A percentile compares a stretch with the other conserved stretches of the same genome.
These are phyloP conservation scores for Limnanthes douglasii DNA, from an alignment of 345 rosid species.

Conservation along the genomic window DNA sequence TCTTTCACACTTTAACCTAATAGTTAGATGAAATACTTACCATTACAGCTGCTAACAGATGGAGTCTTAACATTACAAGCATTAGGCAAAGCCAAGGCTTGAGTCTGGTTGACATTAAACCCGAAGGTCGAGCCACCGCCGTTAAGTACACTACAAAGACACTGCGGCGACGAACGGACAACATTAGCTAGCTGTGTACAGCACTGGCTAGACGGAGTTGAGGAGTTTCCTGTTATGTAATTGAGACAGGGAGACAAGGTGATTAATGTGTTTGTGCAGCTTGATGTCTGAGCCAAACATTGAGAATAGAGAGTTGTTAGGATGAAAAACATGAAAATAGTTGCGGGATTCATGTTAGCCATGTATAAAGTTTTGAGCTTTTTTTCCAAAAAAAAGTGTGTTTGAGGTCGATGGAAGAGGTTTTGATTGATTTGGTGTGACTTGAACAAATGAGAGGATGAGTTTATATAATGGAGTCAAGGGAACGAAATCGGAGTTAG, in stretches of 20 bases:
- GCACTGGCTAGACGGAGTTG: constrained; percentile 57
- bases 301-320: no score
- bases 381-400: no score
- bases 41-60: constrained; percentile 49
- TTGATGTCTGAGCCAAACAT: constrained; percentile 53
- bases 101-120: constrained; percentile 64
- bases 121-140: constrained; percentile 73
- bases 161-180: constrained; percentile 55
- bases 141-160: constrained; percentile 65
- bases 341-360: no score
- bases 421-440: no score
- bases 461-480: no score
- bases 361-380: no score
- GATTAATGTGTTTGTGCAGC: constrained; percentile 46
- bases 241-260: constrained; percentile 78
- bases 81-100: constrained; percentile 49
- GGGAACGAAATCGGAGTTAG: no score
- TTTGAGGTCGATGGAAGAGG: no score
- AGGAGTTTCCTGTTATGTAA: constrained; percentile 60
- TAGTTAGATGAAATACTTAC: constrained; percentile 14
- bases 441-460: no score
- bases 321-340: no score
- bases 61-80: constrained; percentile 87
- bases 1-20: background rate
- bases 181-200: constrained; percentile 59